Percentiles rank a stretch among this genome's conserved stretches.
Conservation (phyloP, 2,329 filamentous ascomycete species). For the Colletotrichum sp. region DNA sequence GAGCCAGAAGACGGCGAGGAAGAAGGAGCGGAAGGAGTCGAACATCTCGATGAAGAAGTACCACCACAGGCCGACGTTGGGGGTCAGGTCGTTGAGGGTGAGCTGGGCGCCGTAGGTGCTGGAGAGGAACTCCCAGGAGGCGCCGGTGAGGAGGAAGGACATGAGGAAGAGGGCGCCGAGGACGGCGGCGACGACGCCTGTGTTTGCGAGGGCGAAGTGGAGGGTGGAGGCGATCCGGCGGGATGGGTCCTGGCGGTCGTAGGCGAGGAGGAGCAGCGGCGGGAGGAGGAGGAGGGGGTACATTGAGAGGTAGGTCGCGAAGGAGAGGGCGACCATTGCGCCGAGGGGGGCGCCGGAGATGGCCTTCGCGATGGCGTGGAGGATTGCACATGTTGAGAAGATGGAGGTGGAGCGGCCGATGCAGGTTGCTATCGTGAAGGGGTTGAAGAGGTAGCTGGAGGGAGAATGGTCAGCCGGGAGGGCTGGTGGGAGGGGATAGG, state of each 20-base stretch:
- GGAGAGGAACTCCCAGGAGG: slow-evolving; percentile 85
- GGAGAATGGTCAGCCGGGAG: slow-evolving; percentile 77
- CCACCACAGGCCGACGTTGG: slow-evolving; percentile 98
- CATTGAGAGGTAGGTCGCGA: slow-evolving; percentile 90
- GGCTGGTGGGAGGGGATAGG: slow-evolving; percentile 43
- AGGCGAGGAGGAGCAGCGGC: slow-evolving; percentile 80
- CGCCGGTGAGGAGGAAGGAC: slow-evolving; percentile 74
- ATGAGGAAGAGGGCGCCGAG: slow-evolving; percentile 69
- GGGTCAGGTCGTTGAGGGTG: slow-evolving; percentile 88
- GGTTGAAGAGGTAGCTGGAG: slow-evolving; percentile 86
- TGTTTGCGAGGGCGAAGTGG: slow-evolving; percentile 60
- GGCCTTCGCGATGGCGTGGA: slow-evolving; percentile 83
- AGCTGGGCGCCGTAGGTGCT: slow-evolving; percentile 95
- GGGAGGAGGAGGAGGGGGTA: slow-evolving; percentile 89
- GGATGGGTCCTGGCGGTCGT: slow-evolving; percentile 62
- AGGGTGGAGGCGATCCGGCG: slow-evolving; percentile 37
- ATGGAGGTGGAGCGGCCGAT: slow-evolving; percentile 87
- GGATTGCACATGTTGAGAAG: slow-evolving; percentile 87
- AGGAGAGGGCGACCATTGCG: slow-evolving; percentile 82
- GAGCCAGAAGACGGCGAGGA: slow-evolving; percentile 97
- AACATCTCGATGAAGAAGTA: slow-evolving; percentile 99
- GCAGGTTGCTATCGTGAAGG: slow-evolving; percentile 90
- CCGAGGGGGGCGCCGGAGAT: slow-evolving; percentile 75
- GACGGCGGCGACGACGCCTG: slow-evolving; percentile 57
- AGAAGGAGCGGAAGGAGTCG: slow-evolving; percentile 96